Conservation (phyloP, 192 early-diverging fungal species). For the Dimargaris xerosporica region DNA sequence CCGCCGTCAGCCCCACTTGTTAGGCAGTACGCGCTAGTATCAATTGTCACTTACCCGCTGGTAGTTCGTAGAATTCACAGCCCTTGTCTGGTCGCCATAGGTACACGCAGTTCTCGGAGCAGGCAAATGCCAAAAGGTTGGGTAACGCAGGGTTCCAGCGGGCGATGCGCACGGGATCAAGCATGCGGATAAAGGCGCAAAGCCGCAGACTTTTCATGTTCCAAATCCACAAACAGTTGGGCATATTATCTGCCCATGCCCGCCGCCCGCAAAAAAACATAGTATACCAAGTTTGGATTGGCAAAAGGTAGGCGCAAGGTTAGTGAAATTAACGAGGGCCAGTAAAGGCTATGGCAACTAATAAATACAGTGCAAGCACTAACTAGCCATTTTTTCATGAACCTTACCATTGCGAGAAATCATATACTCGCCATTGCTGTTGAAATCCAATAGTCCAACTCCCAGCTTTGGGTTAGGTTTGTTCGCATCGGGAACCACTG, state of each 20-base stretch:
- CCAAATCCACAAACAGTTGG: constrained; percentile 39
- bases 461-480: constrained; percentile 61
- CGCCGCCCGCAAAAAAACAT: no score
- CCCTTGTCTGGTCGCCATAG: constrained; percentile 25
- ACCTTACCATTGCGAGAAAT: constrained; percentile 51
- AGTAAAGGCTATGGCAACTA: not conserved
- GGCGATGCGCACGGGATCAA: constrained; percentile 20
- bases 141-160: constrained; percentile 36
- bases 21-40: not conserved
- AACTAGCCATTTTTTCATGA: not conserved
- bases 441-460: constrained; percentile 50
- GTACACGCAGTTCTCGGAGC: constrained; percentile 30
- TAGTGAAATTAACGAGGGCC: no score
- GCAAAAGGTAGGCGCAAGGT: not conserved
- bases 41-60: constrained; percentile 17
- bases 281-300: not conserved
- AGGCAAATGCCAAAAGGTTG: constrained; percentile 28
- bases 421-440: constrained; percentile 37
- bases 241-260: constrained; percentile 31
- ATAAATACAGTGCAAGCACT: not conserved
- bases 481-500: constrained; percentile 39
- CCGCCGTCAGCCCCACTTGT: not conserved
- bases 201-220: constrained; percentile 24
- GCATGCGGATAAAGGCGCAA: constrained; percentile 27
- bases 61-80: constrained; percentile 36